Conservation (phyloP, 2,329 filamentous ascomycete species). For the Colletotrichum caudatum region DNA sequence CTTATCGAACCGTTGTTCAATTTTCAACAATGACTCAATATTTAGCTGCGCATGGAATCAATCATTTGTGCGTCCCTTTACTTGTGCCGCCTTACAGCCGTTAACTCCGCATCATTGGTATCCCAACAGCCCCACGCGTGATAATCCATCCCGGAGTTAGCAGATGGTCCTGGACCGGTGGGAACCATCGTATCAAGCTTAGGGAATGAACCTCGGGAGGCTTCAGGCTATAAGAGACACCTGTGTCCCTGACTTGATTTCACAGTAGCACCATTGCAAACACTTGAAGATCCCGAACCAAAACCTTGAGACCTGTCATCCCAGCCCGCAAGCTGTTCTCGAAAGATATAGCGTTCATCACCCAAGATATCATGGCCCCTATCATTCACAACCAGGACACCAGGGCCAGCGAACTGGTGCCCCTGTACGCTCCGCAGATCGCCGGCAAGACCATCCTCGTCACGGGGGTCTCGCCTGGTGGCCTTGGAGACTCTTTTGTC, state of each 20-base stretch:
- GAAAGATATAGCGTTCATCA: not conserved
- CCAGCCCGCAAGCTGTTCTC: not conserved
- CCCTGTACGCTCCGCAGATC: slow-evolving; percentile 49
- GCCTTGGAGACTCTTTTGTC: slow-evolving; percentile 55
- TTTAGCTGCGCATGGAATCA: not conserved
- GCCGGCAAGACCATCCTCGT: slow-evolving; percentile 54
- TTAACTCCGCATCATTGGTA: not conserved
- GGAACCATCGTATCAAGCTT: not conserved
- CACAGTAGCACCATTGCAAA: no score
- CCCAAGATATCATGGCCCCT: slow-evolving; percentile 8
- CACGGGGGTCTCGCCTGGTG: slow-evolving; percentile 56
- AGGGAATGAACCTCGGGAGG: not conserved
- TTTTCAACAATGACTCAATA: rapidly evolving
- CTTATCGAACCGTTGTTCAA: not conserved
- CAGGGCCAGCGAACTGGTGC: slow-evolving; percentile 47
- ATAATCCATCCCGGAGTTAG: not conserved
- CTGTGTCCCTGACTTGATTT: not conserved
- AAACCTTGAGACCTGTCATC: not conserved
- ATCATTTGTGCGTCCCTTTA: not conserved
- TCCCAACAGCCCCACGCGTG: not conserved
- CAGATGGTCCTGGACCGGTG: not conserved
- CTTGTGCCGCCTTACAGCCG: not conserved
- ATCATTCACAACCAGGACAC: slow-evolving; percentile 32
- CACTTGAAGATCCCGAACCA: not conserved
- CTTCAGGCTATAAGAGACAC: not conserved